Percentiles rank a stretch among this genome's conserved stretches.
Evolutionary conservation across 768 basidiomycete species (phyloP).

Genomic region (Russula emetica): DNA sequence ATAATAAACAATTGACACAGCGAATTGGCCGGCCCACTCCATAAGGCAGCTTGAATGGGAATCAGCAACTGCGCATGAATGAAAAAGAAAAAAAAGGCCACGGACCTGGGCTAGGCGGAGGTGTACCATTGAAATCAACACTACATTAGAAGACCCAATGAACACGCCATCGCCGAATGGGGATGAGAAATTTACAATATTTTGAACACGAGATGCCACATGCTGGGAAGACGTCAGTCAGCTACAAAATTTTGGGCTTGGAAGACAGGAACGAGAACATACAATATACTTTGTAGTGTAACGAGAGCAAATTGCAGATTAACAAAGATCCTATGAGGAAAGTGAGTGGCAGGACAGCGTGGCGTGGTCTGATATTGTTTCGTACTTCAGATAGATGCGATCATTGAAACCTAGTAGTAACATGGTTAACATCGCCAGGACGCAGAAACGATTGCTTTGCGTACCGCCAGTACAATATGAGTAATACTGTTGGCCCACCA

Average conservation of each 20-base stretch:
- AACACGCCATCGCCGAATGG: neutral
- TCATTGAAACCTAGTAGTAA: slow-evolving; percentile 1
- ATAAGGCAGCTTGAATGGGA: slow-evolving; percentile 2
- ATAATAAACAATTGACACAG: slow-evolving; percentile 1
- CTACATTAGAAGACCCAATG: neutral
- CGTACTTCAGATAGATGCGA: neutral
- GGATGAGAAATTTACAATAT: neutral
- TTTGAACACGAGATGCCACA: neutral
- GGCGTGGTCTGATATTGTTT: no score
- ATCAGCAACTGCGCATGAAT: neutral
- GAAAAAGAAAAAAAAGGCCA: neutral
- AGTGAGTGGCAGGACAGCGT: neutral
- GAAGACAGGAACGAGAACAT: neutral
- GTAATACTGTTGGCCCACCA: neutral
- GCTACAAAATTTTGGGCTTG: neutral
- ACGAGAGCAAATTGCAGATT: slow-evolving; percentile 4
- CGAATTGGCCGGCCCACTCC: slow-evolving; percentile 6
- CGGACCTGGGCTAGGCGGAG: neutral
- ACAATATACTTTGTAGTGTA: neutral
- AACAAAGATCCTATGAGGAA: neutral
- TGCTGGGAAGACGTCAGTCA: neutral
- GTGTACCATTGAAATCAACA: neutral
- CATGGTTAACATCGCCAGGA: neutral
- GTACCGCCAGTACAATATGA: neutral
- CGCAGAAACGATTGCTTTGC: neutral